Evolutionary conservation across 1,139 yeast genomes (phyloP).

Genomic region (Blastobotrys indianensis): DNA sequence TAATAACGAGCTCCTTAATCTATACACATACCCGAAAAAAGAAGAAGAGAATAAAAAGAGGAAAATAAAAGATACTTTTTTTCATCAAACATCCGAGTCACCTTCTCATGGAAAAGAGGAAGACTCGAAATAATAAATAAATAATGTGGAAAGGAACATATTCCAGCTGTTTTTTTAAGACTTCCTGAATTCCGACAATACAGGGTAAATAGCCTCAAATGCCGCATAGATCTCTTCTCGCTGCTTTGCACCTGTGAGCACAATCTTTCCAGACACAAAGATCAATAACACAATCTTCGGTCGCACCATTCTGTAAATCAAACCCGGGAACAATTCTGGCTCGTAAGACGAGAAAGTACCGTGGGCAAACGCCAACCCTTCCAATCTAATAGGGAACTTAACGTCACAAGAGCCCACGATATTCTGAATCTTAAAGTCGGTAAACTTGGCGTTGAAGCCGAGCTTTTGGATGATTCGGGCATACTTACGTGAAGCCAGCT

Average conservation of each 20-base stretch:
- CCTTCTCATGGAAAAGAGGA: not conserved
- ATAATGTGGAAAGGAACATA: not conserved
- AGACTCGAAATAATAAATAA: conserved; percentile 1
- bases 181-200: conserved; percentile 94
- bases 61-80: not conserved
- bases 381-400: conserved; percentile 93
- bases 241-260: conserved; percentile 97
- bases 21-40: not conserved
- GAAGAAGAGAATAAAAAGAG: not conserved
- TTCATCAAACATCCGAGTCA: not conserved
- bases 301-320: conserved; percentile 98
- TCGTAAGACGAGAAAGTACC: conserved; percentile 98
- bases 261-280: conserved; percentile 96
- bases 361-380: conserved; percentile 96
- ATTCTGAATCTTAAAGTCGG: conserved; percentile 95
- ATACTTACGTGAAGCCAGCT: conserved; percentile 92
- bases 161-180: conserved; percentile 38
- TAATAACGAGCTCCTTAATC: not conserved
- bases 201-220: conserved; percentile 96
- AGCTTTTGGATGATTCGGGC: conserved; percentile 97
- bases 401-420: conserved; percentile 97
- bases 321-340: conserved; percentile 97
- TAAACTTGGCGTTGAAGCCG: conserved; percentile 87
- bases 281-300: conserved; percentile 94
- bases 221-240: conserved; percentile 98